Evolutionary conservation across 2,329 filamentous ascomycete species (phyloP), one percentile per base, ranked within the genome.

Genomic region (Zymoseptoria passerinii): DNA sequence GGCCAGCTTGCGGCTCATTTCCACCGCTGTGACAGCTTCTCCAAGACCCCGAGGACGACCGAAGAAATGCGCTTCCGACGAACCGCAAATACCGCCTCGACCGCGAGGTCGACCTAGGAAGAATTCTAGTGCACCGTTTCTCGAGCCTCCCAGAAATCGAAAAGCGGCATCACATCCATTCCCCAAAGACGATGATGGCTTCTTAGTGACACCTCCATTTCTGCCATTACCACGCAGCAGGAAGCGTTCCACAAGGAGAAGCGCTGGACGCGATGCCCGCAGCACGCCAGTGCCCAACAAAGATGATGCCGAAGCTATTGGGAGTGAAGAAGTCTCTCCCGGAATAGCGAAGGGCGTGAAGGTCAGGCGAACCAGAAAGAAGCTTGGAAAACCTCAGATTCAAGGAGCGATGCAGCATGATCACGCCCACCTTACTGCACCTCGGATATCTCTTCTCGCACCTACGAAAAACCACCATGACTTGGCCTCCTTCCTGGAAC

Each of bases 401-500:
- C 23, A 52, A 29, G 23, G 50, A 52, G n/a, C 23, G 27, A 28
- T 18, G 28, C 23, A 28, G 23, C 50, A 52, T 13, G 23, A 52
- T 9, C n/a, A 18, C 23, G 23, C n/a, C 23, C 13, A n/a, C 50
- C 19, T 18, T 16, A 52, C 10, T 10, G 50, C n/a, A 18, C 19
- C 23, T 27, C 19, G 49, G 4, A 50, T 20, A 50, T 52, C 19
- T 18, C 23, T 27, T 5, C 66, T 8, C 48, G 72, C 71, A 44
- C 73, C 71, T 16, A 54, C 59, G 18, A 28, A 48, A 28, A 72
- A 82, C 51, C 89, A 92, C 71, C 75, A 83, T 63, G 81, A 87
- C 66, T 77, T 90, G 3, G 64, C 76, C 1, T 82, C 84, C 0
- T 92, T 90, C 70, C 71, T 88, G 28, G 75, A 79, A 27, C 85